These are phyloP conservation scores for Sonneratia alba DNA, from an alignment of 345 rosid species.

Conservation along the genomic window DNA sequence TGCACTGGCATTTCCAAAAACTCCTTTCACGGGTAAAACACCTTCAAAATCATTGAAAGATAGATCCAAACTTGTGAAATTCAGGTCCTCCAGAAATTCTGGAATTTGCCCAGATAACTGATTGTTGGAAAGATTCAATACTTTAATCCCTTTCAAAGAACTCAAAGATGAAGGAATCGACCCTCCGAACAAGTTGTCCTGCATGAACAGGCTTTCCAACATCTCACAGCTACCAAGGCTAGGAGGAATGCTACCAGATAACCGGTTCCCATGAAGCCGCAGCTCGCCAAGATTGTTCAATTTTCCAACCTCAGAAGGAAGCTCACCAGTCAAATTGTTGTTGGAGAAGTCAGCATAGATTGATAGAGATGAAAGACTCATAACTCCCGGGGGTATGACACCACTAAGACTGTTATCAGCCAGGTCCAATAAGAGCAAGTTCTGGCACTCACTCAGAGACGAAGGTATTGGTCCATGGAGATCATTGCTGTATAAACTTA, in stretches of 20 bases:
- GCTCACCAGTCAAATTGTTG: conserved; percentile 11
- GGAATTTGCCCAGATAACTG: conserved; percentile 9
- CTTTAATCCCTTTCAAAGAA: neutral
- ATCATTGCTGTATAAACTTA: neutral
- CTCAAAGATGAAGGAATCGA: conserved; percentile 7
- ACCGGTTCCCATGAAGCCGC: neutral
- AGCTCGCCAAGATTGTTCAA: neutral
- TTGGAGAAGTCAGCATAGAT: conserved; percentile 4
- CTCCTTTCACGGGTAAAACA: conserved; percentile 13
- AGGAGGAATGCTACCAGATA: conserved; percentile 1
- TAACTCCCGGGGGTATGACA: conserved; percentile 10
- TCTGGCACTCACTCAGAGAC: conserved; percentile 7
- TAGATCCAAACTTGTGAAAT: conserved; percentile 6
- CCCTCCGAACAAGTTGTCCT: conserved; percentile 3
- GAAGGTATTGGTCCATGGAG: conserved; percentile 14
- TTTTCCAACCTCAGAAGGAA: conserved; percentile 1
- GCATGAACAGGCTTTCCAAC: neutral
- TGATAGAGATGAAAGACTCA: conserved; percentile 9
- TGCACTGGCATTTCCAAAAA: conserved; percentile 3
- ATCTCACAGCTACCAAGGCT: conserved; percentile 3
- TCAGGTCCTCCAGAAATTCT: conserved; percentile 3
- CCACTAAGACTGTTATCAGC: conserved; percentile 9
- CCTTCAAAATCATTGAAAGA: conserved; percentile 19
- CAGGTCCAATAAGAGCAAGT: neutral
- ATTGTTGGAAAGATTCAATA: conserved; percentile 2